Conservation (phyloP, 306 rosid species). For the Rosa persica region DNA sequence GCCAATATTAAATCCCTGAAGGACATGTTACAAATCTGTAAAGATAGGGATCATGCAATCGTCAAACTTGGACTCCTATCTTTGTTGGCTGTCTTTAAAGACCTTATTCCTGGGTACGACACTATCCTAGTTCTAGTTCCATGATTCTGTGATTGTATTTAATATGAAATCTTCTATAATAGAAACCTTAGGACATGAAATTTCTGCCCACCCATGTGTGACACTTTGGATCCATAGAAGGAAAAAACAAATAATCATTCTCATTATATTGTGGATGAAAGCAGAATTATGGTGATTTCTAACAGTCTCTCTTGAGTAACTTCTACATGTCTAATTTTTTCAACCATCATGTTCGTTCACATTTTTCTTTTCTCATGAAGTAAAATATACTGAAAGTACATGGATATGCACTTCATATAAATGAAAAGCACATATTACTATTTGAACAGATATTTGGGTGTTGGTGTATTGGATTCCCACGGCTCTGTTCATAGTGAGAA, state of each 20-base stretch:
- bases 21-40: constrained; percentile 73
- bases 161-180: neutral
- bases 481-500: neutral
- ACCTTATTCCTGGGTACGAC: constrained; percentile 84
- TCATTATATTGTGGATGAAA: neutral
- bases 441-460: neutral
- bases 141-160: constrained; percentile 10
- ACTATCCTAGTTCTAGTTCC: constrained; percentile 18
- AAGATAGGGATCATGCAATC: constrained; percentile 59
- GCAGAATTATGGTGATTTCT: neutral
- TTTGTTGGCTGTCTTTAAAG: constrained; percentile 86
- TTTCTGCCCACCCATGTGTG: neutral
- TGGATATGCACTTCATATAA: neutral
- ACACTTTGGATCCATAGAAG: constrained; percentile 7
- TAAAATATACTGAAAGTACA: neutral
- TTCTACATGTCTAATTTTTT: neutral
- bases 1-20: constrained; percentile 78
- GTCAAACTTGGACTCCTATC: constrained; percentile 91
- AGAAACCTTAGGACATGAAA: neutral
- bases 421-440: neutral
- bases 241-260: neutral
- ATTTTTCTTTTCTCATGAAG: neutral
- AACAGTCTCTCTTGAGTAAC: neutral
- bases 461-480: neutral
- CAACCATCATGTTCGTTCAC: neutral